Evolutionary conservation across 306 rosid species (phyloP), one percentile per base, ranked within the genome.

Genomic region (Vigna radiata): DNA sequence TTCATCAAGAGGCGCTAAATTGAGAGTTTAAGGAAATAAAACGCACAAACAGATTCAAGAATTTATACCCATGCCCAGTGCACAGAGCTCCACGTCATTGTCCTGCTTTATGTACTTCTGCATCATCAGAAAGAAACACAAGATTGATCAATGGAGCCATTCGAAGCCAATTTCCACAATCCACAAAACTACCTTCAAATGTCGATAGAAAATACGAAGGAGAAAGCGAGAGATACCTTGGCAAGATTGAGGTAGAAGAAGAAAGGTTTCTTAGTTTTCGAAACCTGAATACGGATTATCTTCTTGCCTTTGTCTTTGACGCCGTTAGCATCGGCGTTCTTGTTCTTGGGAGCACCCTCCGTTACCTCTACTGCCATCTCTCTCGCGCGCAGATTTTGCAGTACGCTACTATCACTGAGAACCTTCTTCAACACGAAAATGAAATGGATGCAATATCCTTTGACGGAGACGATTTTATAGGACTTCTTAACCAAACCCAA

Each of bases 171-270:
- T 33, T 33, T 33, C 37, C 37, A 33, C 6, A 33, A 33, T 33
- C 37, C 36, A 31, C 36, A 31, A 31, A 25, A 25, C 27, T 25
- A 25, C 27, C 5, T 36, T 36, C 41, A 36, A 6, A 36, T 36
- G 41, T 36, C 10, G 46, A 41, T 41, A 41, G 46, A 41, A 39
- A 8, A 3, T 9, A 41, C 13, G 13, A 41, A 8, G 13, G 12
- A 56, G 16, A 36, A 8, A 44, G 39, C 15, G n/a, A 70, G 25
- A 5, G 46, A 44, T 33, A 90, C 97, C 97, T 88, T 90, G 0
- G 93, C 90, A 63, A 92, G 93, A 31, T 87, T 88, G 84, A 86
- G 82, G 89, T 90, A 92, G 88, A 83, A 92, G 88, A 77, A 44
- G 82, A 88, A 71, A 2, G 95, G 93, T 76, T 79, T 88, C 91